Conservation (phyloP, 345 rosid genomes). For the Eucalyptus sideroxylon region DNA sequence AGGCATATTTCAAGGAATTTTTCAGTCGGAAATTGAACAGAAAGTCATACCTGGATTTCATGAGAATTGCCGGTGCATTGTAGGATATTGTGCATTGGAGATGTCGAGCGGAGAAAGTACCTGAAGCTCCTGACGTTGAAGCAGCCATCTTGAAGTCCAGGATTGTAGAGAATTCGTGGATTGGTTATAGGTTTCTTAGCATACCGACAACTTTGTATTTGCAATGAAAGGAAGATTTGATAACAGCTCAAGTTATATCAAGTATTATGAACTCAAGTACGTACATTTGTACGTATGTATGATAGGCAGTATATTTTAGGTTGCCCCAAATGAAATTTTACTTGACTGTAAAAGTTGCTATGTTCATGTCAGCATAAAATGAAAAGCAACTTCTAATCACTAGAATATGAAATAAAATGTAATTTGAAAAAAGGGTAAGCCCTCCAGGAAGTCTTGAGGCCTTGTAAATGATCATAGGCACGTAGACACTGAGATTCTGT, state of each 20-base stretch:
- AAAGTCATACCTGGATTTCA: not conserved
- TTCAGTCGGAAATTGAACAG: not conserved
- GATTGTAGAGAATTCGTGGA: not conserved
- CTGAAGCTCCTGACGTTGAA: not conserved
- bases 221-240: not conserved
- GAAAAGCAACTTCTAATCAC: not conserved
- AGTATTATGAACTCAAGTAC: not conserved
- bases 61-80: not conserved
- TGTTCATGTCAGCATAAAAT: not conserved
- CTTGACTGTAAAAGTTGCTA: not conserved
- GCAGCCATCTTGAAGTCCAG: not conserved
- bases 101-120: not conserved
- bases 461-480: not conserved
- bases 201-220: not conserved
- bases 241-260: not conserved
- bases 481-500: not conserved
- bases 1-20: not conserved
- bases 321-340: not conserved
- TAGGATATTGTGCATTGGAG: not conserved
- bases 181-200: not conserved
- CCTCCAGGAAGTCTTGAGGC: not conserved
- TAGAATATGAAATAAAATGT: not conserved
- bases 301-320: not conserved
- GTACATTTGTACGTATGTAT: fast-evolving
- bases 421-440: not conserved